These are phyloP conservation scores for Candida coquimbonensis DNA, from an alignment of 805 yeast genomes.

Conservation along the genomic window DNA sequence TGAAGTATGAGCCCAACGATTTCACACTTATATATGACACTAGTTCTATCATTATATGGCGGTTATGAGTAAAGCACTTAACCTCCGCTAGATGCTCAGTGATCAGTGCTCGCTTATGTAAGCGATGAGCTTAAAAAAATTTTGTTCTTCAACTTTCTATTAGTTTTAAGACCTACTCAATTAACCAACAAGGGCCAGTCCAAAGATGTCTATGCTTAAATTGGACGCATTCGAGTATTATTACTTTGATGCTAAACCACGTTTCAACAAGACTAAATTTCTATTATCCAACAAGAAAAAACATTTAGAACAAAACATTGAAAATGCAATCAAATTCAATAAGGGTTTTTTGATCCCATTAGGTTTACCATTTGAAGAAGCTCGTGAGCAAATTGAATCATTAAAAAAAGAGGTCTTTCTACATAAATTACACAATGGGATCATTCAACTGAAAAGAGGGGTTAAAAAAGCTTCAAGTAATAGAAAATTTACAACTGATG, in stretches of 20 bases:
- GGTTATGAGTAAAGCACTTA: too few relatives aligned
- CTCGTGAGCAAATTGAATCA: constrained; percentile 35
- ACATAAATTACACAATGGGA: constrained; percentile 42
- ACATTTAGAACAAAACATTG: constrained; percentile 5
- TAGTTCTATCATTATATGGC: too few relatives aligned
- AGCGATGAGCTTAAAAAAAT: constrained; percentile 5
- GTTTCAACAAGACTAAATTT: constrained; percentile 6
- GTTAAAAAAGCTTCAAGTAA: constrained; percentile 22
- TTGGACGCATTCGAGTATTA: constrained; percentile 8
- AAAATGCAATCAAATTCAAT: constrained; percentile 4
- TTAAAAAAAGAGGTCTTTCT: constrained; percentile 39
- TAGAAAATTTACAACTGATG: constrained; percentile 7
- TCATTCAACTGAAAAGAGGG: constrained; percentile 34
- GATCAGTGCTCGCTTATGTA: background rate
- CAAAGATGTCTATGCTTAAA: constrained; percentile 8
- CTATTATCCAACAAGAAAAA: constrained; percentile 5
- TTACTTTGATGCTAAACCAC: constrained; percentile 5
- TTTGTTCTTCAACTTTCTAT: background rate
- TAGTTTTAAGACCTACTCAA: too few relatives aligned
- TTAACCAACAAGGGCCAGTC: too few relatives aligned
- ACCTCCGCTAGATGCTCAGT: too few relatives aligned
- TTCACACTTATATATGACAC: too few relatives aligned
- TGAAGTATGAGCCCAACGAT: too few relatives aligned
- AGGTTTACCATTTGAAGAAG: constrained; percentile 29
- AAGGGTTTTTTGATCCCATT: constrained; percentile 8